phyloP scores from a whole-genome alignment of 225 moss, liverwort and hornwort genomes.

The Sphagnum contortum region DNA sequence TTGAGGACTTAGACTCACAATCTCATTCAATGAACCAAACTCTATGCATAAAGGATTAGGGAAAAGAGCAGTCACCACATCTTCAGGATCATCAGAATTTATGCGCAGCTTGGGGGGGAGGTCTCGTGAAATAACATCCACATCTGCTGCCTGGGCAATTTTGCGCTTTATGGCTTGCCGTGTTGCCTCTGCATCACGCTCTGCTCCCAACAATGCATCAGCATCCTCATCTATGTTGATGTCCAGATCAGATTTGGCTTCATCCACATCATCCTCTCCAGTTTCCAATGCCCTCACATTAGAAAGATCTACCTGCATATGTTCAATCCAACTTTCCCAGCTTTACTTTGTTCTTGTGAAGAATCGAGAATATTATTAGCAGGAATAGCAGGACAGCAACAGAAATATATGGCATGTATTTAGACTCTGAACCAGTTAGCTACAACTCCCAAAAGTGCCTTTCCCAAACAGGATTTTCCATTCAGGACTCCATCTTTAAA shows the following conservation, averaged over 20 bases:
- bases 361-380: too few species aligned
- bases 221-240: conserved; percentile 6
- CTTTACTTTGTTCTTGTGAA: too few species aligned
- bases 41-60: too few species aligned
- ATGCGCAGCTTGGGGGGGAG: conserved; percentile 85
- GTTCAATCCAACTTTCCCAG: too few species aligned
- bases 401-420: too few species aligned
- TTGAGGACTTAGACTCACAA: too few species aligned
- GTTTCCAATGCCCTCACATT: conserved; percentile 50
- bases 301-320: conserved; percentile 61
- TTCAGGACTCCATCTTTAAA: too few species aligned
- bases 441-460: too few species aligned
- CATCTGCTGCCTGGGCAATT: conserved; percentile 61
- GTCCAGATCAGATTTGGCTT: conserved; percentile 7
- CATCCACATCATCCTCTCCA: conserved; percentile 35
- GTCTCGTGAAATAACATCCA: conserved; percentile 70
- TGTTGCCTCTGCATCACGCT: conserved; percentile 90
- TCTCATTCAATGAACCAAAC: too few species aligned
- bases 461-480: too few species aligned
- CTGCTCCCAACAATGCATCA: conserved; percentile 45
- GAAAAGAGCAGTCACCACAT: conserved; percentile 32
- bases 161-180: conserved; percentile 73
- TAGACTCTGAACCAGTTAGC: too few species aligned
- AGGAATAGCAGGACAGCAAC: too few species aligned
- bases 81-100: conserved; percentile 80